phyloP scores from a whole-genome alignment of 2,329 filamentous ascomycete genomes.

The Fusarium anthophilum region DNA sequence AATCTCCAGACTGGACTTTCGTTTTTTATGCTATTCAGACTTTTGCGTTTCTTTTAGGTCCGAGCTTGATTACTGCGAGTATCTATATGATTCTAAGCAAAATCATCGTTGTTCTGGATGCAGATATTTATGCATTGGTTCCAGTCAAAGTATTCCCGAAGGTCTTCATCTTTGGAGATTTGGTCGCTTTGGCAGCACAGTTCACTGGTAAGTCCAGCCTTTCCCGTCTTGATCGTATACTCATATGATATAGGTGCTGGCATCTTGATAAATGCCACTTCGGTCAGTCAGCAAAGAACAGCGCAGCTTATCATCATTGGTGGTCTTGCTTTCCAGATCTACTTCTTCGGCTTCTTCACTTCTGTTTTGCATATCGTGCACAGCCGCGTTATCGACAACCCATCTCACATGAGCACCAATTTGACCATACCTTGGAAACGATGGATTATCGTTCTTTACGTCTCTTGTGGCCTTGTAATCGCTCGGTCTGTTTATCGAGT shows the following conservation, averaged over 20 bases:
- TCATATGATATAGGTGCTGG: slow-evolving; percentile 24
- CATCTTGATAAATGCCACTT: slow-evolving; percentile 23
- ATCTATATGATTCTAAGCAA: slow-evolving; percentile 58
- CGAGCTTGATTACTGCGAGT: slow-evolving; percentile 52
- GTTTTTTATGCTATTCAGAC: slow-evolving; percentile 50
- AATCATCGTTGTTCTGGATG: slow-evolving; percentile 49
- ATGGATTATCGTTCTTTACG: slow-evolving; percentile 36
- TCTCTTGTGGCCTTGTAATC: slow-evolving; percentile 45
- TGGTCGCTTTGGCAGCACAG: slow-evolving; percentile 52
- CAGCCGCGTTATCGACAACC: slow-evolving; percentile 19
- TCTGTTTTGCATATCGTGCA: slow-evolving; percentile 56
- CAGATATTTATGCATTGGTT: slow-evolving; percentile 53
- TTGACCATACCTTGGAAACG: slow-evolving; percentile 43
- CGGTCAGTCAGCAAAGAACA: slow-evolving; percentile 32
- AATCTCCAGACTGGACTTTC: slow-evolving; percentile 48
- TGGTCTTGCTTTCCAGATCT: slow-evolving; percentile 62
- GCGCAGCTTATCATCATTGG: slow-evolving; percentile 59
- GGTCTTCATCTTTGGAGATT: slow-evolving; percentile 59
- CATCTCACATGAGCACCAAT: background rate
- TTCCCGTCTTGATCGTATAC: rapidly evolving
- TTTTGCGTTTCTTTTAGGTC: slow-evolving; percentile 48
- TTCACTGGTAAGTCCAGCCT: background rate
- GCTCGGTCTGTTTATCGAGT: slow-evolving; percentile 52
- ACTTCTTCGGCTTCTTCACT: slow-evolving; percentile 64
- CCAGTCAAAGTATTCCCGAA: slow-evolving; percentile 55